phyloP scores from a whole-genome alignment of 495 filamentous ascomycete genomes.

The Penicillium bialowiezense region DNA sequence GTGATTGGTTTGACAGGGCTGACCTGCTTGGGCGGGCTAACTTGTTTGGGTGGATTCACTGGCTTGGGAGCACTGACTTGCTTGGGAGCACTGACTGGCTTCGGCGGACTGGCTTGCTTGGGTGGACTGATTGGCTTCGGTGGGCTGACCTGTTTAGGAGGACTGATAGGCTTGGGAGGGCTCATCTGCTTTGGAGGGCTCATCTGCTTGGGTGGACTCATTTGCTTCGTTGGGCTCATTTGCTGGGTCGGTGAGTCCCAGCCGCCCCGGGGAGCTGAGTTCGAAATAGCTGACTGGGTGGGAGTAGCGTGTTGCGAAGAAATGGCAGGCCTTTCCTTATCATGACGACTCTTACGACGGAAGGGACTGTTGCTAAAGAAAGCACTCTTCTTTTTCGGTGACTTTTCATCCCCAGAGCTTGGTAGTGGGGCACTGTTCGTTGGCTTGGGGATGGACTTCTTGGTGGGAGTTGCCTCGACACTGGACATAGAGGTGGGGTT shows the following conservation, averaged over 20 bases:
- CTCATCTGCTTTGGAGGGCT: not conserved
- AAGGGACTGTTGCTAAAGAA: constrained; percentile 98
- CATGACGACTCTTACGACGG: constrained; percentile 83
- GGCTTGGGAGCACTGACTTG: constrained; percentile 21
- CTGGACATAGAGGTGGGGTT: constrained; percentile 90
- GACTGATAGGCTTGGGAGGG: constrained; percentile 19
- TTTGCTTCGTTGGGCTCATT: constrained; percentile 1
- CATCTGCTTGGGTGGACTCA: constrained; percentile 13
- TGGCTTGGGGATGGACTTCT: constrained; percentile 67
- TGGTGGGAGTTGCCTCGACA: constrained; percentile 56
- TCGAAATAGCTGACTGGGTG: constrained; percentile 13
- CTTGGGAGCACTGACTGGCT: constrained; percentile 1
- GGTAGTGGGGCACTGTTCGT: constrained; percentile 46
- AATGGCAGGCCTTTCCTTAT: constrained; percentile 63
- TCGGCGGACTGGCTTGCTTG: not conserved
- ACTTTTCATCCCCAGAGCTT: constrained; percentile 53
- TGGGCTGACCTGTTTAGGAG: constrained; percentile 10
- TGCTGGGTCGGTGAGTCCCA: constrained; percentile 31
- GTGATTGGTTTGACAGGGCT: constrained; percentile 31
- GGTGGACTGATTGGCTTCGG: constrained; percentile 1
- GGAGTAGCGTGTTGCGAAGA: constrained; percentile 23
- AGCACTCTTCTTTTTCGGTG: constrained; percentile 78
- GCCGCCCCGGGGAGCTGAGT: constrained; percentile 27
- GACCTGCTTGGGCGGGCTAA: constrained; percentile 21
- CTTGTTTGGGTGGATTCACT: constrained; percentile 1